Evolutionary conservation across 129 eudicot genomes (phyloP).

Genomic region (Flaveria ramosissima): DNA sequence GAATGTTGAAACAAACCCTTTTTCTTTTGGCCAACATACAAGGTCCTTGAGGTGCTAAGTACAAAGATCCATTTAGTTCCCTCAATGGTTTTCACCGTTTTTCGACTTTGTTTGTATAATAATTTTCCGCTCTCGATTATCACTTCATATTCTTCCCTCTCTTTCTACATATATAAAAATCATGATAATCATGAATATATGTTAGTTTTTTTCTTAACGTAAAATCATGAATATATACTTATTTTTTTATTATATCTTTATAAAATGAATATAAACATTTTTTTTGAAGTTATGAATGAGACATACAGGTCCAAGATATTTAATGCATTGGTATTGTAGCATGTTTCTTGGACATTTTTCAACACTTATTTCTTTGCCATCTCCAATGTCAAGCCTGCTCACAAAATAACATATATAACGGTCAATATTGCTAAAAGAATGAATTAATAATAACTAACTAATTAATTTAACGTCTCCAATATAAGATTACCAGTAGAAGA

Average conservation of each 20-base stretch:
- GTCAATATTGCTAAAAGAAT: neutral
- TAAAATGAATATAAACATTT: neutral
- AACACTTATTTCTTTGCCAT: slow-evolving; percentile 73
- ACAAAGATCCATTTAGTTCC: slow-evolving; percentile 94
- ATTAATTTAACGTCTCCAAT: neutral
- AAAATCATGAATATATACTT: neutral
- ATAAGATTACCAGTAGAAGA: slow-evolving; percentile 66
- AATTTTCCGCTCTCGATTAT: slow-evolving; percentile 62
- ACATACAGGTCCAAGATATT: slow-evolving; percentile 85
- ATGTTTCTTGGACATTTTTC: slow-evolving; percentile 62
- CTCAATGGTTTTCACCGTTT: slow-evolving; percentile 48
- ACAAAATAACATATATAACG: neutral
- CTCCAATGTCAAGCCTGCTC: slow-evolving; percentile 88
- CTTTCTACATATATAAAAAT: slow-evolving; percentile 50
- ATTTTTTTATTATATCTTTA: neutral
- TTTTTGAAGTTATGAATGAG: neutral
- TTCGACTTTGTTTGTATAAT: slow-evolving; percentile 51
- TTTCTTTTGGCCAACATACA: slow-evolving; percentile 75
- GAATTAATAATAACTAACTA: neutral
- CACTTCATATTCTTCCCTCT: slow-evolving; percentile 84
- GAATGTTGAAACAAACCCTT: slow-evolving; percentile 90
- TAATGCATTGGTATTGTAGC: slow-evolving; percentile 74
- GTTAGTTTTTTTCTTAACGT: slow-evolving; percentile 18
- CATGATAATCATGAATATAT: neutral
- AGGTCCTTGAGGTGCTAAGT: slow-evolving; percentile 67